phyloP scores from a whole-genome alignment of 257 asterid genomes.

The Scutellaria galericulata region DNA sequence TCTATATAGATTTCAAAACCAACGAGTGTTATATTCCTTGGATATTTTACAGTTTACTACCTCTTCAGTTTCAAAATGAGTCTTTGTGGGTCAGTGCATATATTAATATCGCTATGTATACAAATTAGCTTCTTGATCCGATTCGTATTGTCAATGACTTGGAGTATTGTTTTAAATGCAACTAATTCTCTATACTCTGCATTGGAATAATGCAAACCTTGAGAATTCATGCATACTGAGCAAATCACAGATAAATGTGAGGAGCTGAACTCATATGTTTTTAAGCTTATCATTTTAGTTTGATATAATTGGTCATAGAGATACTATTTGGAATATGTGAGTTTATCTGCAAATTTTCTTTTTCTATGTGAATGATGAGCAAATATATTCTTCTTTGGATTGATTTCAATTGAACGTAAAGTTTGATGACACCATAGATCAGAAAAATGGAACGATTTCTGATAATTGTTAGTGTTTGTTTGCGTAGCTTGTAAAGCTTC shows the following conservation, averaged over 20 bases:
- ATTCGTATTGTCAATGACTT: no score
- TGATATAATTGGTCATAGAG: background rate
- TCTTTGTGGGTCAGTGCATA: no score
- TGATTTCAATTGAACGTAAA: background rate
- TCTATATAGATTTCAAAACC: background rate
- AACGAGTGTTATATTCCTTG: background rate
- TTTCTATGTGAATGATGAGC: background rate
- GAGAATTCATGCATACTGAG: no score
- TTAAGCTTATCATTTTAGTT: background rate
- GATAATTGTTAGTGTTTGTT: background rate
- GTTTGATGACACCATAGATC: background rate
- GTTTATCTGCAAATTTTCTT: background rate
- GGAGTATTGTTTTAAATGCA: no score
- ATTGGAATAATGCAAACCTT: no score
- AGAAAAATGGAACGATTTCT: background rate
- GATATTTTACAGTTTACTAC: no score
- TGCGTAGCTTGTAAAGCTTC: no score
- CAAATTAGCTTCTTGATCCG: no score
- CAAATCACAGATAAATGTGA: background rate
- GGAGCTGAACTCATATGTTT: background rate
- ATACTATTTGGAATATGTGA: background rate
- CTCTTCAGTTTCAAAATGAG: no score
- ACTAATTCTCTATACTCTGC: no score
- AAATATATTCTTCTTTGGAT: background rate
- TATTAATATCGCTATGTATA: no score